Conservation (phyloP, 345 rosid genomes). For the Nasturtium officinale region DNA sequence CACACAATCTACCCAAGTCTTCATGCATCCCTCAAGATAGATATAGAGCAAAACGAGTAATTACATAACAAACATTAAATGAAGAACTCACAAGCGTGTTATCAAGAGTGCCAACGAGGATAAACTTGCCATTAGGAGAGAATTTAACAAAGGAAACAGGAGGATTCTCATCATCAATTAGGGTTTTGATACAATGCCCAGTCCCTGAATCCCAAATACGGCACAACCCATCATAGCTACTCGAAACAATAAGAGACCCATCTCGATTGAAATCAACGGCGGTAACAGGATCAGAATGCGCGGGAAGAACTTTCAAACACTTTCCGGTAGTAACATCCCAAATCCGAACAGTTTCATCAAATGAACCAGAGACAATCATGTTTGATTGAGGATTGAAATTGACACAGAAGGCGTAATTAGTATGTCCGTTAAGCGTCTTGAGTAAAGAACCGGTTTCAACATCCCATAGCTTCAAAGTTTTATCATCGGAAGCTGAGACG, state of each 20-base stretch:
- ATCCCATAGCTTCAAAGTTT: slow-evolving; percentile 93
- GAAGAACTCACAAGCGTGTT: slow-evolving; percentile 65
- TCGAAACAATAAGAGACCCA: slow-evolving; percentile 79
- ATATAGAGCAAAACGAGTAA: slow-evolving; percentile 13
- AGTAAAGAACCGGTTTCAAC: slow-evolving; percentile 63
- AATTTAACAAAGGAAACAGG: slow-evolving; percentile 88
- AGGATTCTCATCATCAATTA: slow-evolving; percentile 90
- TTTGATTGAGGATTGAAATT: slow-evolving; percentile 86
- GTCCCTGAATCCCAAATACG: slow-evolving; percentile 90
- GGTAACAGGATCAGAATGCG: slow-evolving; percentile 94
- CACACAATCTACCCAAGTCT: background rate
- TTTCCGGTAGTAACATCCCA: slow-evolving; percentile 92
- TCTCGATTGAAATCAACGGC: slow-evolving; percentile 85
- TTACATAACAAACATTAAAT: slow-evolving; percentile 14
- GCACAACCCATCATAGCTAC: slow-evolving; percentile 92
- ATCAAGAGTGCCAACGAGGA: slow-evolving; percentile 89
- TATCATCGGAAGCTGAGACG: slow-evolving; percentile 93
- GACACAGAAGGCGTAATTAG: slow-evolving; percentile 78
- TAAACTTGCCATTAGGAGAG: slow-evolving; percentile 90
- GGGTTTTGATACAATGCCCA: slow-evolving; percentile 83
- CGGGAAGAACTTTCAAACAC: slow-evolving; percentile 87
- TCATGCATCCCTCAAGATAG: background rate
- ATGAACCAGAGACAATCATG: slow-evolving; percentile 90
- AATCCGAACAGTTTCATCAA: slow-evolving; percentile 87
- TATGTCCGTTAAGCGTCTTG: slow-evolving; percentile 78